Conservation (phyloP, 495 filamentous ascomycete genomes). For the Penicillium subrubescens region DNA sequence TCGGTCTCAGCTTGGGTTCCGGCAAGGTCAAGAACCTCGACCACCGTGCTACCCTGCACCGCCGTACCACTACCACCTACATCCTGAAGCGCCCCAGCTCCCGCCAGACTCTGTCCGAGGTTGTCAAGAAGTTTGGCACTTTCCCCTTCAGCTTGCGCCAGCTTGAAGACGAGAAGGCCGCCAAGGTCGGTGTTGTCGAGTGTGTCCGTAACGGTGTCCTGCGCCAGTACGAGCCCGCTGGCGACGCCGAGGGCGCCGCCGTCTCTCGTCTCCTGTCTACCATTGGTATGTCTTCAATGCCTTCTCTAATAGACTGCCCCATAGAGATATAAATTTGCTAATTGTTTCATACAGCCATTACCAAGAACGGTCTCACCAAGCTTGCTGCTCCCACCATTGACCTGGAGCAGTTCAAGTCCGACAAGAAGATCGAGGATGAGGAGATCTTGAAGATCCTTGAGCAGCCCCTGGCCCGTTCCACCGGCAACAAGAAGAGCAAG, state of each 20-base stretch:
- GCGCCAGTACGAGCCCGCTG: conserved; percentile 92
- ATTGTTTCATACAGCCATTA: conserved; percentile 68
- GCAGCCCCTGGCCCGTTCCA: conserved; percentile 75
- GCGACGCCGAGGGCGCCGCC: conserved; percentile 81
- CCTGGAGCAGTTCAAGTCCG: conserved; percentile 77
- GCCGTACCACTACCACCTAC: conserved; percentile 88
- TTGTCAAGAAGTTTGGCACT: conserved; percentile 92
- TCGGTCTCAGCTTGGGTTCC: conserved; percentile 84
- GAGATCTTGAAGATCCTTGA: conserved; percentile 92
- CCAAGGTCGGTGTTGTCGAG: conserved; percentile 94
- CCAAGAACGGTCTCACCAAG: conserved; percentile 92
- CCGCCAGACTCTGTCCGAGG: conserved; percentile 84
- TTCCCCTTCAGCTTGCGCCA: conserved; percentile 98
- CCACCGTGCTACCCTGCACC: conserved; percentile 87
- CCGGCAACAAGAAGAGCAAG: conserved; percentile 73
- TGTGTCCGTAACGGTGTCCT: conserved; percentile 89
- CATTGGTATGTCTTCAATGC: conserved; percentile 66
- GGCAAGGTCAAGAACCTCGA: conserved; percentile 92
- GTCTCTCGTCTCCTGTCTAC: conserved; percentile 88
- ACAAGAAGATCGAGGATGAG: conserved; percentile 97
- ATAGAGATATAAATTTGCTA: conserved; percentile 7
- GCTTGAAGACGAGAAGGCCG: conserved; percentile 93
- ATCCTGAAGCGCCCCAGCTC: conserved; percentile 89
- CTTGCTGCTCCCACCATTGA: conserved; percentile 74
- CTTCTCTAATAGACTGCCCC: neutral